Evolutionary conservation across 768 basidiomycete genomes (phyloP).

Genomic region (Tremella mesenterica): DNA sequence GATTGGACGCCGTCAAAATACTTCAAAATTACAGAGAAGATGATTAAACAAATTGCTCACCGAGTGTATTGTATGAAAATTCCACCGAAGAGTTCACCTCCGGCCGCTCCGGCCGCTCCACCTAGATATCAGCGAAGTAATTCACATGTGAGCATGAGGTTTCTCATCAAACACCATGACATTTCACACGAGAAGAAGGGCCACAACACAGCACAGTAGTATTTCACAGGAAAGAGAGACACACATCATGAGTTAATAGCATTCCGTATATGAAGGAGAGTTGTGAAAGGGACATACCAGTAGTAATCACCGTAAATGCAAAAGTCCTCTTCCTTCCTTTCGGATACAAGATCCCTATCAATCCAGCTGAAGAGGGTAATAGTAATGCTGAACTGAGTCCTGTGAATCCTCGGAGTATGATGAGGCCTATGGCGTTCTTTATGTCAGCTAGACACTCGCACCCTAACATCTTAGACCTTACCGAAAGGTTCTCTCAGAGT

Average conservation of each 20-base stretch:
- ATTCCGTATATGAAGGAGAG: neutral
- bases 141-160: no score
- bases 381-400: conserved; percentile 1
- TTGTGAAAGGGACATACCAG: neutral
- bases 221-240: no score
- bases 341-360: conserved; percentile 3
- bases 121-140: neutral
- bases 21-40: neutral
- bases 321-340: conserved; percentile 2
- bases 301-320: conserved; percentile 1
- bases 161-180: no score
- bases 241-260: neutral
- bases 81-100: conserved; percentile 5
- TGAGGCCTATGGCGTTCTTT: conserved; percentile 2
- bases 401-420: conserved; percentile 2
- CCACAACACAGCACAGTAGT: no score
- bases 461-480: no score
- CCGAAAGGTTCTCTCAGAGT: no score
- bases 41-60: neutral
- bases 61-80: conserved; percentile 2
- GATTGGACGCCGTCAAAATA: neutral
- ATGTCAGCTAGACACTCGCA: no score
- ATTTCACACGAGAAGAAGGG: no score
- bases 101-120: conserved; percentile 5
- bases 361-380: conserved; percentile 2